Percentiles rank a stretch among this genome's conserved stretches.
These are phyloP conservation scores for Trichodelitschia bisporula DNA, from an alignment of 495 filamentous ascomycete species.

Conservation along the genomic window DNA sequence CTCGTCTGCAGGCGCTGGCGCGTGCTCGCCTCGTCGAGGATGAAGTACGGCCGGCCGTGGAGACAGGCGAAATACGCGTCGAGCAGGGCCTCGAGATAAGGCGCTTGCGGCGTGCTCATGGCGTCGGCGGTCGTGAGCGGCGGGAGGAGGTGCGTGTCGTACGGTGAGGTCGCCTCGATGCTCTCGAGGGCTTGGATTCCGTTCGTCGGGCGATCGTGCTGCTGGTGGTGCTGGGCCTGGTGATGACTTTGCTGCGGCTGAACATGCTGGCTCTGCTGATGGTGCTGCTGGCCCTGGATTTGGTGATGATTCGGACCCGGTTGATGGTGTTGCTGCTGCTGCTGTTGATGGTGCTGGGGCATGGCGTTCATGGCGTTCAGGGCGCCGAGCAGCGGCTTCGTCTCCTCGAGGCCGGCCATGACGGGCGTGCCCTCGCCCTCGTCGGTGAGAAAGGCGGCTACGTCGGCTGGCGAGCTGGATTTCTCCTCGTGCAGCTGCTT, in stretches of 20 bases:
- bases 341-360: too few relatives aligned
- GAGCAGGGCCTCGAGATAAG: slow-evolving; percentile 38
- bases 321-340: too few relatives aligned
- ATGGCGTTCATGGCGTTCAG: too few relatives aligned
- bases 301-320: too few relatives aligned
- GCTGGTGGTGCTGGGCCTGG: neutral
- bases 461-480: slow-evolving; percentile 6
- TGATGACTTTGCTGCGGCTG: too few relatives aligned
- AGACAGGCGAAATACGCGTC: slow-evolving; percentile 55
- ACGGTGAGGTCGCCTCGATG: slow-evolving; percentile 9
- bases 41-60: slow-evolving; percentile 54
- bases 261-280: too few relatives aligned
- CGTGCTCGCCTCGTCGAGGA: slow-evolving; percentile 47
- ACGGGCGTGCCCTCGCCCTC: too few relatives aligned
- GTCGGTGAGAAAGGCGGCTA: slow-evolving; percentile 6
- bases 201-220: neutral
- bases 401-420: slow-evolving; percentile 2
- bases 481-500: slow-evolving; percentile 34
- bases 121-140: too few relatives aligned
- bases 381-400: neutral
- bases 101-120: too few relatives aligned
- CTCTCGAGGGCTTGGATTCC: neutral
- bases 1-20: slow-evolving; percentile 40
- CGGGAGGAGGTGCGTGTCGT: too few relatives aligned
- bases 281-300: too few relatives aligned